A percentile compares a stretch with the other conserved stretches of the same genome.
Evolutionary conservation across 345 rosid genomes (phyloP).

Genomic region (Citrus australasica): DNA sequence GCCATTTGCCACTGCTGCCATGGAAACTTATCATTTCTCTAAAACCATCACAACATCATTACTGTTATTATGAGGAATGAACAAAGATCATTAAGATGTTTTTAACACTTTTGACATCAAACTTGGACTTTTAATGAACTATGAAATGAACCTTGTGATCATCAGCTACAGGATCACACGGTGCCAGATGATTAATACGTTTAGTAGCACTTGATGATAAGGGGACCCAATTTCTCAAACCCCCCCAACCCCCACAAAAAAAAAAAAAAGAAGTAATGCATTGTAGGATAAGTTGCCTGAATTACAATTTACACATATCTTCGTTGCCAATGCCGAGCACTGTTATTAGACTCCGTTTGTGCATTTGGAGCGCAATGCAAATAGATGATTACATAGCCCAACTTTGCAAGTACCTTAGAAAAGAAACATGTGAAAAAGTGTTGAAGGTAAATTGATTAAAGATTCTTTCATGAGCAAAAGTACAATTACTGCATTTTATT

Average conservation of each 20-base stretch:
- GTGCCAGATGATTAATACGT: not conserved
- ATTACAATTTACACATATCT: not conserved
- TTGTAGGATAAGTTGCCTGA: not conserved
- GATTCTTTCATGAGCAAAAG: not conserved
- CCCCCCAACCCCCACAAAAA: too few relatives aligned
- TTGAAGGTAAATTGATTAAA: not conserved
- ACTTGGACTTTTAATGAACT: not conserved
- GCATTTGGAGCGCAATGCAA: not conserved
- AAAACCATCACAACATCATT: slow-evolving; percentile 18
- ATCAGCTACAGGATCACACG: slow-evolving; percentile 17
- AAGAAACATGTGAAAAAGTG: not conserved
- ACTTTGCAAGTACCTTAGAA: not conserved
- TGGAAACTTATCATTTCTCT: slow-evolving; percentile 17
- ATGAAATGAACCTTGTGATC: not conserved
- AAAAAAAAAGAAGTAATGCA: not conserved
- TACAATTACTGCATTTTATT: not conserved
- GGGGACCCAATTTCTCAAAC: not conserved
- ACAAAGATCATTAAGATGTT: slow-evolving; percentile 18
- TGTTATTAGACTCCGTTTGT: not conserved
- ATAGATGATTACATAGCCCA: not conserved
- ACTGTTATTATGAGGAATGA: slow-evolving; percentile 16
- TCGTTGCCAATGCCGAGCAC: not conserved
- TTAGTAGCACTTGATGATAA: not conserved
- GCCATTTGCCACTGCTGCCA: slow-evolving; percentile 23
- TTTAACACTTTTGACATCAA: not conserved